Evolutionary conservation across 768 basidiomycete species (phyloP), one percentile per base, ranked within the genome.

Genomic region (Lactarius psammicola): DNA sequence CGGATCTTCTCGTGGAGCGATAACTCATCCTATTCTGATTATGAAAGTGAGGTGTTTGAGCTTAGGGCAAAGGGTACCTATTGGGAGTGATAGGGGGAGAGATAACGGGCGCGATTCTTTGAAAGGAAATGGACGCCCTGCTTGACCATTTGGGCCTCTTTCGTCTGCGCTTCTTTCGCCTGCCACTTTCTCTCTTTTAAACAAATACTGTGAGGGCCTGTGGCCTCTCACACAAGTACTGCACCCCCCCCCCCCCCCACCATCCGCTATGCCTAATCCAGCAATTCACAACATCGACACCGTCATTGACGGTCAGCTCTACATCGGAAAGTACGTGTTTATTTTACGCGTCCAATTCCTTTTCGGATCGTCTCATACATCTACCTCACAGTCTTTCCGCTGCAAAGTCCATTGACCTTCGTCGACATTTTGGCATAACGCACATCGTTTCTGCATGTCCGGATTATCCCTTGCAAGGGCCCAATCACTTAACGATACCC

Each of bases 391-490:
- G 69, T 60, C 58, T 70, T 23, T 33, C 68, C 18, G 63, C 64
- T 10, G 69, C 68, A 36, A 69, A 59, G 31, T 65, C 58, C n/a
- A 26, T 66, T 28, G 62, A 66, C 15, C 53, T 61, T 23, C 69
- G 64, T 36, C 68, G 84, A 58, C 89, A 91, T 75, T 85, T 86
- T 70, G 84, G 84, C 66, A 88, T 93, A 67, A 90, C 89, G 6
- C 91, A 93, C 76, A 85, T 92, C 59, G 74, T 93, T 20, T 92
- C 90, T 55, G 89, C 91, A 61, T 92, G 91, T 72, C 75, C 78
- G 40, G 91, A 93, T 62, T 69, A 63, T 58, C 60, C 73, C 64
- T 80, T 80, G 6, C 88, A 90, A 58, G 88, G 88, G 26, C 81
- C 88, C 59, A 76, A 75, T 56, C 91, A 92, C 74, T 78, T 87